A percentile compares a stretch with the other conserved stretches of the same genome.
Evolutionary conservation across 441 rosid species (phyloP).

Genomic region (Erodium moschatum): DNA sequence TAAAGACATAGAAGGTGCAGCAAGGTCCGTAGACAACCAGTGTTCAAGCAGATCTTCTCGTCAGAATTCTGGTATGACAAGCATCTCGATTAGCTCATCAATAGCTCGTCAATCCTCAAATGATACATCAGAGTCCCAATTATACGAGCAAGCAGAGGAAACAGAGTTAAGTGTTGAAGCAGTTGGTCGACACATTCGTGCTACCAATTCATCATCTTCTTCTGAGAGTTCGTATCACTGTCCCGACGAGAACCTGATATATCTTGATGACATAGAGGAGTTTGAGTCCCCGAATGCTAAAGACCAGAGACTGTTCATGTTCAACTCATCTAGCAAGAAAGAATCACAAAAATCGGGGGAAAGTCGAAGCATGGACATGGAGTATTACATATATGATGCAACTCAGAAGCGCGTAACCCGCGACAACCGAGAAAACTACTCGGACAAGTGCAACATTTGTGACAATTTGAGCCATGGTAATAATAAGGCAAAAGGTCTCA

Average conservation of each 20-base stretch:
- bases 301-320: no score
- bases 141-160: constrained; percentile 12
- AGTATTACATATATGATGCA: no score
- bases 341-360: no score
- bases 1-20: no score
- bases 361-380: no score
- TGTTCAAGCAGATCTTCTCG: not conserved
- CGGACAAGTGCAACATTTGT: no score
- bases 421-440: no score
- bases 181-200: no score
- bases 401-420: no score
- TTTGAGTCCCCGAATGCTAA: constrained; percentile 12
- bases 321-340: no score
- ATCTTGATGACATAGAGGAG: constrained; percentile 51
- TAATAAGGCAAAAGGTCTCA: no score
- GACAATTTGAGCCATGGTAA: no score
- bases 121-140: constrained; percentile 16
- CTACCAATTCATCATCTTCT: constrained; percentile 25
- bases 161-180: not conserved
- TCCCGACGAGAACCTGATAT: constrained; percentile 30
- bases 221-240: constrained; percentile 34
- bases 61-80: constrained; percentile 18
- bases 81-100: constrained; percentile 18
- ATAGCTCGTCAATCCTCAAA: constrained; percentile 26
- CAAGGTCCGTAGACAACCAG: not conserved